Evolutionary conservation across 495 filamentous ascomycete genomes (phyloP).

Genomic region (Articulospora tetracladia): DNA sequence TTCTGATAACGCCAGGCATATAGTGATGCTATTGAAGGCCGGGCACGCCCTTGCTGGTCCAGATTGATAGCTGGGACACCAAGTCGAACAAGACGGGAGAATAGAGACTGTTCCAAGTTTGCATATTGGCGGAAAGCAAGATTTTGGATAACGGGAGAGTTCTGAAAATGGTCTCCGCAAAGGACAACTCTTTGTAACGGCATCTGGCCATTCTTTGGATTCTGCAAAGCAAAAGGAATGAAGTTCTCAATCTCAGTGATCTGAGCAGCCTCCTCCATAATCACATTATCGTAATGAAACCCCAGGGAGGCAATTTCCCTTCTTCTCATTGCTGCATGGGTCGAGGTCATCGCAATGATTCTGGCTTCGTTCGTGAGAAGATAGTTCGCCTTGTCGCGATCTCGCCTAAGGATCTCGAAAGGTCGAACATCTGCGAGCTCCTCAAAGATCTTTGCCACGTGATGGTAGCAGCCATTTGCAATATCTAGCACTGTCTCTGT

Average conservation of each 20-base stretch:
- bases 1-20: constrained; percentile 92
- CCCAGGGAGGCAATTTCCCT: constrained; percentile 87
- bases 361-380: constrained; percentile 91
- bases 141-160: constrained; percentile 93
- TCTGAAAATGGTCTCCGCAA: constrained; percentile 94
- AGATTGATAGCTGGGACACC: constrained; percentile 87
- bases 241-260: constrained; percentile 98
- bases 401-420: constrained; percentile 86
- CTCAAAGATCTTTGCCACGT: constrained; percentile 87
- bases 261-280: constrained; percentile 99
- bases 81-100: constrained; percentile 82
- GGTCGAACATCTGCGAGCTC: constrained; percentile 92
- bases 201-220: constrained; percentile 66
- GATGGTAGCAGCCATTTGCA: constrained; percentile 80
- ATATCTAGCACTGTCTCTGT: constrained; percentile 72
- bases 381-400: constrained; percentile 92
- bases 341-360: constrained; percentile 97
- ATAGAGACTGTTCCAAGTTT: constrained; percentile 92
- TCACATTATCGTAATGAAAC: constrained; percentile 95
- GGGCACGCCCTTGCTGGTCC: constrained; percentile 87
- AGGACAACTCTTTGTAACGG: constrained; percentile 85
- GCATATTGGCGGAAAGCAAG: constrained; percentile 95
- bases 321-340: constrained; percentile 95
- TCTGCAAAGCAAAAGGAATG: constrained; percentile 87
- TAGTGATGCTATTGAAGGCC: constrained; percentile 80